Evolutionary conservation across 2,329 filamentous ascomycete species (phyloP).

Genomic region (Talaromyces sp.): DNA sequence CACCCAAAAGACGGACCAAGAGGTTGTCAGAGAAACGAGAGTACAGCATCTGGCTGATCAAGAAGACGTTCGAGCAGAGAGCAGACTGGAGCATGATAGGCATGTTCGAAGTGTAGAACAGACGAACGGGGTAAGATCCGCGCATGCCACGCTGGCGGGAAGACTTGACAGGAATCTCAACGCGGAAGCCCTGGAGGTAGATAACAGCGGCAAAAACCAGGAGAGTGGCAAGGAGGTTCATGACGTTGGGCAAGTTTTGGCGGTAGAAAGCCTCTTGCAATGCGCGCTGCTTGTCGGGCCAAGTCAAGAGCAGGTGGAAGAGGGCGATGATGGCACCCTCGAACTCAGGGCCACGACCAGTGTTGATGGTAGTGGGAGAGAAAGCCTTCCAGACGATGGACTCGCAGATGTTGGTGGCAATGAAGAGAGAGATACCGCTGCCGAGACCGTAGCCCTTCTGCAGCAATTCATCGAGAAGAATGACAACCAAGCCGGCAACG

Average conservation of each 20-base stretch:
- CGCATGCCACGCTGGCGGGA: conserved; percentile 98
- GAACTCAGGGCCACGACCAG: conserved; percentile 96
- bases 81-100: conserved; percentile 99
- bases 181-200: conserved; percentile 98
- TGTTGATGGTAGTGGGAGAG: conserved; percentile 98
- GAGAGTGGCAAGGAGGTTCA: conserved; percentile 93
- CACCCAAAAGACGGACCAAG: conserved; percentile 91
- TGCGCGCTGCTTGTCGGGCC: conserved; percentile 98
- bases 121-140: conserved; percentile 94
- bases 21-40: conserved; percentile 99
- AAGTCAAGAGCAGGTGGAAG: conserved; percentile 96
- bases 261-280: conserved; percentile 98
- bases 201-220: conserved; percentile 95
- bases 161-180: conserved; percentile 99
- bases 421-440: conserved; percentile 98
- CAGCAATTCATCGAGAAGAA: conserved; percentile 96
- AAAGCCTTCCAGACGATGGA: conserved; percentile 99
- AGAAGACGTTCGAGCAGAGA: conserved; percentile 97
- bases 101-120: conserved; percentile 99
- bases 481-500: conserved; percentile 95
- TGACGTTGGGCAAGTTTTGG: conserved; percentile 98
- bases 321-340: conserved; percentile 97
- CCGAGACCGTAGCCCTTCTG: conserved; percentile 99
- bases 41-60: conserved; percentile 99
- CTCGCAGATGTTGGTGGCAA: conserved; percentile 99